These are phyloP conservation scores for Tylopilus subfusipes DNA, from an alignment of 768 basidiomycete genomes.

Conservation along the genomic window DNA sequence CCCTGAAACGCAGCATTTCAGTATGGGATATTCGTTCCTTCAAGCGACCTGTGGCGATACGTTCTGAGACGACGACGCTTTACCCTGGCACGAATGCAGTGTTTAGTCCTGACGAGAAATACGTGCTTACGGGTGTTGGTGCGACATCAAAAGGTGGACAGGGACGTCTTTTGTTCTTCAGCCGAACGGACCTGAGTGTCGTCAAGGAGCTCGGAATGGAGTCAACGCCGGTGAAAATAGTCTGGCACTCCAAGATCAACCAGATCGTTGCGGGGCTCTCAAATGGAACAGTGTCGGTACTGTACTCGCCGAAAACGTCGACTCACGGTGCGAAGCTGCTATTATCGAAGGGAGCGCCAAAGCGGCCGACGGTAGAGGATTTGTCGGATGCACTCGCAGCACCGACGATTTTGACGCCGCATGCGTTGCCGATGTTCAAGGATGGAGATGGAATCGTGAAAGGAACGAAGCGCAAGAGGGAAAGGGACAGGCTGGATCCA, in stretches of 20 bases:
- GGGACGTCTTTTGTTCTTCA: slow-evolving; percentile 73
- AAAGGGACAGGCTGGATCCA: slow-evolving; percentile 85
- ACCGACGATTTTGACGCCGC: slow-evolving; percentile 89
- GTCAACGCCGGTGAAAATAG: slow-evolving; percentile 81
- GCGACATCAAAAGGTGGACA: slow-evolving; percentile 61
- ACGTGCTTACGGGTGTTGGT: slow-evolving; percentile 80
- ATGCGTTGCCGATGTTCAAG: slow-evolving; percentile 88
- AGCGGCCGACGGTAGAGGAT: slow-evolving; percentile 81
- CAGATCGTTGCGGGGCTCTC: slow-evolving; percentile 88
- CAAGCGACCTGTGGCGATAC: slow-evolving; percentile 81
- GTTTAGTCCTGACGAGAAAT: slow-evolving; percentile 93
- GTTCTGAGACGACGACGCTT: slow-evolving; percentile 61
- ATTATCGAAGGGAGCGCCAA: slow-evolving; percentile 79
- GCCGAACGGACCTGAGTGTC: slow-evolving; percentile 64
- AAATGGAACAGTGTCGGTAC: slow-evolving; percentile 80
- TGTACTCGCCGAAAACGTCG: slow-evolving; percentile 90
- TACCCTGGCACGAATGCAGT: slow-evolving; percentile 93
- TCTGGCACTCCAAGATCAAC: slow-evolving; percentile 98
- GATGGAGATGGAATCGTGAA: slow-evolving; percentile 67
- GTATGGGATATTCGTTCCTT: slow-evolving; percentile 95
- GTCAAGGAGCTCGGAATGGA: slow-evolving; percentile 66
- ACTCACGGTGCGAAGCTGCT: slow-evolving; percentile 90
- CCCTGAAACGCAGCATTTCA: slow-evolving; percentile 30
- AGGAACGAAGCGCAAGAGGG: slow-evolving; percentile 83
- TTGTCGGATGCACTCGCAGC: slow-evolving; percentile 82